Evolutionary conservation across 257 asterid species (phyloP).

Genomic region (Solanum sitiens): DNA sequence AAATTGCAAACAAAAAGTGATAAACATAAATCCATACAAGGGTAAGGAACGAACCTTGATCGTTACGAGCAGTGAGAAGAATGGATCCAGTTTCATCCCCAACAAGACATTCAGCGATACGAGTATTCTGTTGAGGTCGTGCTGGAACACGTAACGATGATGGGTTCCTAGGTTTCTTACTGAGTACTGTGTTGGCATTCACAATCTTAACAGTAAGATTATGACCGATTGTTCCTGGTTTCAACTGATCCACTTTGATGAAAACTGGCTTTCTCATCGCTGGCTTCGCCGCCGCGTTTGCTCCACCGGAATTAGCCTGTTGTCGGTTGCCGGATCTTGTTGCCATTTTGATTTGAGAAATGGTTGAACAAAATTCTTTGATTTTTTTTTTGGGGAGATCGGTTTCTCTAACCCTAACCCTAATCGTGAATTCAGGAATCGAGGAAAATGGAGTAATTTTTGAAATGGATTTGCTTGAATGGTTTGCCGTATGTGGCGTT

Average conservation of each 20-base stretch:
- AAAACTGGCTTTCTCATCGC: conserved; percentile 70
- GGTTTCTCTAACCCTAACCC: conserved; percentile 44
- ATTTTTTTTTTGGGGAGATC: background rate
- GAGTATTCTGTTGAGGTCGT: conserved; percentile 37
- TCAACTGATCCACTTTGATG: conserved; percentile 51
- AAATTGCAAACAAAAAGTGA: background rate
- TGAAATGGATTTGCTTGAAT: background rate
- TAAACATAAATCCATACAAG: background rate
- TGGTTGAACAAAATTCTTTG: background rate
- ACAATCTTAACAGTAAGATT: conserved; percentile 52
- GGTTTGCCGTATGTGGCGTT: background rate
- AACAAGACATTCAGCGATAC: conserved; percentile 69
- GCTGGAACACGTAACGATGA: conserved; percentile 34
- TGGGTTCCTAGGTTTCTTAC: conserved; percentile 59
- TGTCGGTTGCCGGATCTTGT: conserved; percentile 24
- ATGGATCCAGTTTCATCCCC: conserved; percentile 79
- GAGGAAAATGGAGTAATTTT: background rate
- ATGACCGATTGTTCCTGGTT: conserved; percentile 71
- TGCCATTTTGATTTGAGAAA: conserved; percentile 28
- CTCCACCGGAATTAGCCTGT: conserved; percentile 21
- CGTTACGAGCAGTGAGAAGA: conserved; percentile 78
- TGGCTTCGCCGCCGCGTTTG: conserved; percentile 13
- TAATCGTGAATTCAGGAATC: conserved; percentile 6
- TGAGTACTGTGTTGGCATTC: conserved; percentile 50
- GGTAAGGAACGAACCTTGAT: conserved; percentile 33